Conservation (phyloP, 345 rosid species). For the Acer campestre region DNA sequence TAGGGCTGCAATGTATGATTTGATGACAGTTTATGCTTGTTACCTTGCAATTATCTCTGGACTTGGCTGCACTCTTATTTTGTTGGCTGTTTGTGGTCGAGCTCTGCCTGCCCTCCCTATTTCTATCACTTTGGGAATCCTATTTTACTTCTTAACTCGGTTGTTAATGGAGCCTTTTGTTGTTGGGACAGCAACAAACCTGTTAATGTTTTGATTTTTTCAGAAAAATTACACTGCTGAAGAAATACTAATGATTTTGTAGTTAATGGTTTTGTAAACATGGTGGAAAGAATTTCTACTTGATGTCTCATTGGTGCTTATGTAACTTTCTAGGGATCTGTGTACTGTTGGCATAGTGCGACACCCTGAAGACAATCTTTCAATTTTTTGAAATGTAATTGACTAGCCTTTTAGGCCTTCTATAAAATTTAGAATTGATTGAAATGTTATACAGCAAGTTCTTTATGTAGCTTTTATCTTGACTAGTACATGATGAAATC, state of each 20-base stretch:
- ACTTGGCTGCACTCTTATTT: constrained; percentile 94
- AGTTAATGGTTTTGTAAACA: constrained; percentile 14
- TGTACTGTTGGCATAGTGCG: neutral
- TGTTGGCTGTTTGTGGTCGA: constrained; percentile 74
- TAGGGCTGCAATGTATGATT: constrained; percentile 98
- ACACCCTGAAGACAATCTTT: constrained; percentile 8
- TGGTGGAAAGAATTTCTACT: constrained; percentile 3
- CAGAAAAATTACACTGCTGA: constrained; percentile 13
- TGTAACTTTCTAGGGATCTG: constrained; percentile 13
- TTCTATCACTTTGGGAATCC: constrained; percentile 78
- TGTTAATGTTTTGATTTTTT: constrained; percentile 69
- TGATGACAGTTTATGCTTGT: constrained; percentile 96
- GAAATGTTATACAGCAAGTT: constrained; percentile 1
- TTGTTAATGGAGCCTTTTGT: constrained; percentile 92
- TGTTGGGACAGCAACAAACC: constrained; percentile 76
- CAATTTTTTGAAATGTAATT: constrained; percentile 14
- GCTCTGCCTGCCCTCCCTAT: constrained; percentile 98
- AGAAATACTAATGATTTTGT: constrained; percentile 21
- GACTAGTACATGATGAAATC: neutral
- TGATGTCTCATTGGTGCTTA: neutral
- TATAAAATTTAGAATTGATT: constrained; percentile 5
- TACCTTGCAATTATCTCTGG: constrained; percentile 96
- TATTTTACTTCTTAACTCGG: constrained; percentile 93
- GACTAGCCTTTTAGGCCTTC: constrained; percentile 6
- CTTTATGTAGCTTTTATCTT: neutral